These are phyloP conservation scores for Xylariaceae sp. DNA, from an alignment of 2,329 filamentous ascomycete genomes.

Conservation along the genomic window DNA sequence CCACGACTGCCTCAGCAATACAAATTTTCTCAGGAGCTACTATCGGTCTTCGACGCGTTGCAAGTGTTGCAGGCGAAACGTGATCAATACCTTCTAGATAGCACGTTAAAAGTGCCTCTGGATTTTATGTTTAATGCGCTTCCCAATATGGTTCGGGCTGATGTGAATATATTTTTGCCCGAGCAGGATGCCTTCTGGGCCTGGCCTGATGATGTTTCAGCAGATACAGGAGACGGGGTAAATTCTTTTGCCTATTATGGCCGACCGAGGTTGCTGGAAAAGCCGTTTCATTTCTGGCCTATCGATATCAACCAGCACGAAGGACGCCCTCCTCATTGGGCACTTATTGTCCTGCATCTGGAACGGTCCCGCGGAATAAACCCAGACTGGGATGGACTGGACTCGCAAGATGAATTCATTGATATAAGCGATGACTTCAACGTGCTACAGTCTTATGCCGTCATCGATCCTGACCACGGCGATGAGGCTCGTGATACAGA, in stretches of 20 bases:
- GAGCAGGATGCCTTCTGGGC: background rate
- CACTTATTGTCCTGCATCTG: slow-evolving; percentile 25
- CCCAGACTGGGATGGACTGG: background rate
- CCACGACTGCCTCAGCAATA: slow-evolving; percentile 5
- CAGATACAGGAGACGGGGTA: no score
- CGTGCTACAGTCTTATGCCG: slow-evolving; percentile 8
- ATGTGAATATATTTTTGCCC: slow-evolving; percentile 17
- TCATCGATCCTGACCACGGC: slow-evolving; percentile 25
- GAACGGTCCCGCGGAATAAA: background rate
- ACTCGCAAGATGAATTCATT: background rate
- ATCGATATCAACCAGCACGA: slow-evolving; percentile 14
- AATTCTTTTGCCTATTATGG: no score
- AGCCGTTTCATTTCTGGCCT: slow-evolving; percentile 30
- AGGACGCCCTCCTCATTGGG: slow-evolving; percentile 8
- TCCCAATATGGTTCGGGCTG: slow-evolving; percentile 17
- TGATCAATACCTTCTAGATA: background rate
- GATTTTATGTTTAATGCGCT: slow-evolving; percentile 20
- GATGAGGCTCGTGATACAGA: background rate
- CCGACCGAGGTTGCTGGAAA: no score
- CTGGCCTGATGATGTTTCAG: background rate
- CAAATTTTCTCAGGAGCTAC: background rate
- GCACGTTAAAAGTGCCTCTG: slow-evolving; percentile 8
- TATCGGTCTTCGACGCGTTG: slow-evolving; percentile 6
- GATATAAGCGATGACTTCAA: background rate
- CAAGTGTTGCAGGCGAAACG: slow-evolving; percentile 12